Conservation (phyloP, 2,329 filamentous ascomycete species). For the Calonectria ilicicola region DNA sequence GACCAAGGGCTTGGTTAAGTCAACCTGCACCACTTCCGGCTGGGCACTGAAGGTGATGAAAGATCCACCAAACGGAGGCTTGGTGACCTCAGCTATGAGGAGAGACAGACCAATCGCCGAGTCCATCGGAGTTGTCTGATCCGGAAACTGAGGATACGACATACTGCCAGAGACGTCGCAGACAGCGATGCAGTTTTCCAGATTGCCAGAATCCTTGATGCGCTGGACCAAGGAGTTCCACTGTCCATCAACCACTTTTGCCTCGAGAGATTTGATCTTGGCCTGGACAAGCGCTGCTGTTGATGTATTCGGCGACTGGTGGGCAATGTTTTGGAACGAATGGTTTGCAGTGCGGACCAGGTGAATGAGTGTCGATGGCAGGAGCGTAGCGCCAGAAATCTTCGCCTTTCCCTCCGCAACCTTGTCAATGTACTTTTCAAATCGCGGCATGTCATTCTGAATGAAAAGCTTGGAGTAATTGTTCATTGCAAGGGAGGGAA, state of each 20-base stretch:
- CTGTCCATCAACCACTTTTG: conserved; percentile 60
- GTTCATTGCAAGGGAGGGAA: conserved; percentile 69
- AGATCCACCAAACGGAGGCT: conserved; percentile 63
- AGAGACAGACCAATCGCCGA: conserved; percentile 68
- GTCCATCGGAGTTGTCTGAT: conserved; percentile 64
- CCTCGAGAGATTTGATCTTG: conserved; percentile 47
- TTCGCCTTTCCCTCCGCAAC: conserved; percentile 60
- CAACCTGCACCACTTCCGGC: conserved; percentile 56
- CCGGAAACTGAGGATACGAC: conserved; percentile 50
- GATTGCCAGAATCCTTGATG: conserved; percentile 65
- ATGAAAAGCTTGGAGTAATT: conserved; percentile 62
- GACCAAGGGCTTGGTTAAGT: conserved; percentile 51
- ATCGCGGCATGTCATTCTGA: conserved; percentile 61
- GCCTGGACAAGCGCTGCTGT: conserved; percentile 37
- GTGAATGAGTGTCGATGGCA: conserved; percentile 63
- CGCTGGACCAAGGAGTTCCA: conserved; percentile 70
- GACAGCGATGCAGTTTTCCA: conserved; percentile 66
- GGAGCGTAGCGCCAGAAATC: conserved; percentile 68
- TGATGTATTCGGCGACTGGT: not conserved
- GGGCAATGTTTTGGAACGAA: not conserved
- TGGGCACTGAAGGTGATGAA: conserved; percentile 65
- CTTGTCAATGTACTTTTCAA: conserved; percentile 60
- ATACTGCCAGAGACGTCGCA: conserved; percentile 71
- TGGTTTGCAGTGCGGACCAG: not conserved
- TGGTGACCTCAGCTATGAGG: conserved; percentile 64